phyloP scores from a whole-genome alignment of 345 rosid genomes.

The Acer campestre region DNA sequence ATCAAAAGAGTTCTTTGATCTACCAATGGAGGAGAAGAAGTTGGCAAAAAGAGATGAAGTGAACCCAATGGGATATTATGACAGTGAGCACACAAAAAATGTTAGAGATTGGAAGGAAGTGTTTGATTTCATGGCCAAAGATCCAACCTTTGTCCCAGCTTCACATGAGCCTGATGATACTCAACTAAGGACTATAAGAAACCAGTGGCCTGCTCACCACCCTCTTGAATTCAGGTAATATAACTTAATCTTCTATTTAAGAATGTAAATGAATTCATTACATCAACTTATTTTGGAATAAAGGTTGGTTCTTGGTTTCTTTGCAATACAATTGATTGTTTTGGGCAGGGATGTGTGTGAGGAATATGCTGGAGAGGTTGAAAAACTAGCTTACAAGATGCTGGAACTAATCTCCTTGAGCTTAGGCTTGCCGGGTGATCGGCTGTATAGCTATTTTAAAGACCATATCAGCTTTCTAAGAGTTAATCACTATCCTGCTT shows the following conservation, averaged over 20 bases:
- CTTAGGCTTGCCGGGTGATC: constrained; percentile 57
- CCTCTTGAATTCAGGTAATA: constrained; percentile 13
- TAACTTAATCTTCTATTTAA: no score
- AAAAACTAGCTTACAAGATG: constrained; percentile 60
- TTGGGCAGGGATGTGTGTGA: constrained; percentile 59
- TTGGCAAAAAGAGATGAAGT: constrained; percentile 68
- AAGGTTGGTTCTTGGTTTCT: neutral
- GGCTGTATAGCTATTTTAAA: constrained; percentile 54
- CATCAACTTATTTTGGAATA: neutral
- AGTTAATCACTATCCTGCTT: constrained; percentile 78
- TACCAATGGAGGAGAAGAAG: constrained; percentile 56
- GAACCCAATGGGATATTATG: constrained; percentile 71
- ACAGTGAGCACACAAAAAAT: constrained; percentile 85
- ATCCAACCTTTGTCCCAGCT: constrained; percentile 64
- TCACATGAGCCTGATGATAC: constrained; percentile 50
- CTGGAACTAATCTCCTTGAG: constrained; percentile 69
- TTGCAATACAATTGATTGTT: neutral
- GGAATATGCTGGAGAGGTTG: constrained; percentile 65
- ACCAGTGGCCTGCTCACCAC: constrained; percentile 75
- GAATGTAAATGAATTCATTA: no score
- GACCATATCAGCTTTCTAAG: constrained; percentile 67
- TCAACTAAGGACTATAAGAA: constrained; percentile 46
- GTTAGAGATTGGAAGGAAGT: constrained; percentile 94
- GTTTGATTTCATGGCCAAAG: constrained; percentile 63
- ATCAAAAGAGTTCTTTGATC: constrained; percentile 57